phyloP scores from a whole-genome alignment of 2,329 filamentous ascomycete species.

The Malbranchea zuffiana region DNA sequence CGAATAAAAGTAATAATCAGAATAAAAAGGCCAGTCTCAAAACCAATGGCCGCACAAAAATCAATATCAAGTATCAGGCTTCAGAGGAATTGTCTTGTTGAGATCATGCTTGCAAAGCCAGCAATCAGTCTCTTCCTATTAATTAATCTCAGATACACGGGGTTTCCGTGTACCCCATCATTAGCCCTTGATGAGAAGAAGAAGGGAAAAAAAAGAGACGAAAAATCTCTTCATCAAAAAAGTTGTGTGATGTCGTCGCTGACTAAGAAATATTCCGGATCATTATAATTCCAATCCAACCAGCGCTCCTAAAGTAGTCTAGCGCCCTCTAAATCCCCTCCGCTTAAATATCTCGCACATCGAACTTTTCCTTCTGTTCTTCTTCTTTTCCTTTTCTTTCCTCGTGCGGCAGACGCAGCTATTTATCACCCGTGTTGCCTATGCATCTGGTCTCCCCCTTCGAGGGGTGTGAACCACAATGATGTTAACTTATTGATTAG shows the following conservation, averaged over 20 bases:
- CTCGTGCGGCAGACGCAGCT: constrained; percentile 70
- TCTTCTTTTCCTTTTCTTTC: constrained; percentile 47
- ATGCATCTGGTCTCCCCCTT: constrained; percentile 42
- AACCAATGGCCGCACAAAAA: too few relatives aligned
- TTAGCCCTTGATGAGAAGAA: constrained; percentile 10
- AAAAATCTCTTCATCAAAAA: too few relatives aligned
- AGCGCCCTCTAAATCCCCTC: too few relatives aligned
- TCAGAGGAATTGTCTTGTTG: constrained; percentile 13
- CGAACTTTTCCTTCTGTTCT: constrained; percentile 14
- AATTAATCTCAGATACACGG: constrained; percentile 11
- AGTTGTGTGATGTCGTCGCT: too few relatives aligned
- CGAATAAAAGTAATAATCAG: too few relatives aligned
- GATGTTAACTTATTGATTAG: constrained; percentile 47
- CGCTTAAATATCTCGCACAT: constrained; percentile 5
- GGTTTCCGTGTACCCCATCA: constrained; percentile 11
- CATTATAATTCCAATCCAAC: too few relatives aligned
- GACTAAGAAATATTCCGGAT: too few relatives aligned
- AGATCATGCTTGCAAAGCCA: constrained; percentile 12
- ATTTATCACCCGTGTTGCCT: constrained; percentile 71
- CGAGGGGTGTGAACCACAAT: constrained; percentile 17
- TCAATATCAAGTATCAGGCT: too few relatives aligned
- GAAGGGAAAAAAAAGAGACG: constrained; percentile 3
- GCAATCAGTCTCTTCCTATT: constrained; percentile 16
- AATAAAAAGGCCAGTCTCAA: too few relatives aligned
- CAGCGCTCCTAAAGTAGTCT: too few relatives aligned